Base-by-base conservation (phyloP, 2,329 filamentous ascomycete genomes). In the Cladobotryum protrusum region DNA sequence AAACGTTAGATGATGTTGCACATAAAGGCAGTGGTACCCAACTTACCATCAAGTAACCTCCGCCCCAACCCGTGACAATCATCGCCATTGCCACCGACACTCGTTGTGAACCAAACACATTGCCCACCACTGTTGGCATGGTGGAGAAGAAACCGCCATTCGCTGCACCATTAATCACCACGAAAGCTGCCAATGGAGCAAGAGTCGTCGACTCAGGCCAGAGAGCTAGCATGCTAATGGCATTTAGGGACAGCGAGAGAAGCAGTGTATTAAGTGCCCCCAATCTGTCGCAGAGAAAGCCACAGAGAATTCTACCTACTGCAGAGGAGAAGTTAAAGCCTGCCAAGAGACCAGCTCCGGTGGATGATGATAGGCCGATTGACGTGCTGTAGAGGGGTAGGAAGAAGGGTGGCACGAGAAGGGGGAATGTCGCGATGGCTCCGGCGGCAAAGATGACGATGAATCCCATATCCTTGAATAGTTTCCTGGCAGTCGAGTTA, bases 71-170 rank as follows among this genome's bases (percentile, higher is more conserved):
- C 0, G 76, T 81, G 2, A 81, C 72, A 37, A 79, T 72, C 76
- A 83, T 82, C 3, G 77, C 73, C 73, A 83, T 79, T 0, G 76
- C 78, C 33, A 79, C 73, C 7, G 73, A 67, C 42, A 79, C 72
- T 6, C 76, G 66, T 3, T 69, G 71, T 2, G 71, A 76, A 7
- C 77, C 79, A 65, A 81, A 81, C 1, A 79, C 71, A 58, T 73
- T 78, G 0, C 75, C 75, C 0, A 82, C 75, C 1, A 79, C 78
- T 0, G 80, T 82, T 1, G 80, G 80, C 67, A 83, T 79, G 0
- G 75, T 75, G 2, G 76, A 73, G 59, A 83, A 83, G 64, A 83
- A 83, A 0, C 74, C 77, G 0, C 80, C 80, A 57, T 82, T 82
- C 1, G 76, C 72, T 36, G 72, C 67, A 0, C 81, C 80, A 54